These are phyloP conservation scores for Chrysopogon serrulatus DNA, from an alignment of 176 grass and related monocot species.

Conservation along the genomic window DNA sequence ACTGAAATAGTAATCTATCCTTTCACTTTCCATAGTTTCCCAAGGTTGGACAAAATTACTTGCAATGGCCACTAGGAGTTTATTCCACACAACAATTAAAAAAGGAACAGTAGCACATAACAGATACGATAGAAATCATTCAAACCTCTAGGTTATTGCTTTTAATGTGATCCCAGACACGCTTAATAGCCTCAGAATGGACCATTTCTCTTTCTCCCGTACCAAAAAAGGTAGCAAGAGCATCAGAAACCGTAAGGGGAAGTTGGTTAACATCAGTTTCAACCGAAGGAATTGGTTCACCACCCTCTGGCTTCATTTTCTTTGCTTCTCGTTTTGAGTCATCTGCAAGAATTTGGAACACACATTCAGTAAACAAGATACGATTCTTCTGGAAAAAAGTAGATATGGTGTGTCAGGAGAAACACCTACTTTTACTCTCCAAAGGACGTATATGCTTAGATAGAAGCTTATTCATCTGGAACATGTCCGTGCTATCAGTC, in stretches of 20 bases:
- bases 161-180: constrained; percentile 96
- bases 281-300: constrained; percentile 39
- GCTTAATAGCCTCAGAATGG: constrained; percentile 64
- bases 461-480: constrained; percentile 94
- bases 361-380: not conserved
- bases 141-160: constrained; percentile 86
- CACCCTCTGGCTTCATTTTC: constrained; percentile 51
- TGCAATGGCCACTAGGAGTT: not conserved
- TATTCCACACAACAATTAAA: not conserved
- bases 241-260: constrained; percentile 65
- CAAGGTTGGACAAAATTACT: constrained; percentile 5
- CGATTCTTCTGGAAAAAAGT: not conserved
- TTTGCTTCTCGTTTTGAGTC: constrained; percentile 56
- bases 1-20: not conserved
- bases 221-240: constrained; percentile 75
- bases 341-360: constrained; percentile 56
- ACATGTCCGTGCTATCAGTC: constrained; percentile 93
- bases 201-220: constrained; percentile 83
- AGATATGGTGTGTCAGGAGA: not conserved
- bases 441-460: constrained; percentile 80
- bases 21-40: not conserved
- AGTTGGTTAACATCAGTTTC: constrained; percentile 44
- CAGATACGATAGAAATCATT: constrained; percentile 13
- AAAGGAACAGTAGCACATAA: constrained; percentile 7
- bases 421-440: constrained; percentile 51